phyloP scores from a whole-genome alignment of 1,284 basidiomycete species.

The Cryptococcus sp. region DNA sequence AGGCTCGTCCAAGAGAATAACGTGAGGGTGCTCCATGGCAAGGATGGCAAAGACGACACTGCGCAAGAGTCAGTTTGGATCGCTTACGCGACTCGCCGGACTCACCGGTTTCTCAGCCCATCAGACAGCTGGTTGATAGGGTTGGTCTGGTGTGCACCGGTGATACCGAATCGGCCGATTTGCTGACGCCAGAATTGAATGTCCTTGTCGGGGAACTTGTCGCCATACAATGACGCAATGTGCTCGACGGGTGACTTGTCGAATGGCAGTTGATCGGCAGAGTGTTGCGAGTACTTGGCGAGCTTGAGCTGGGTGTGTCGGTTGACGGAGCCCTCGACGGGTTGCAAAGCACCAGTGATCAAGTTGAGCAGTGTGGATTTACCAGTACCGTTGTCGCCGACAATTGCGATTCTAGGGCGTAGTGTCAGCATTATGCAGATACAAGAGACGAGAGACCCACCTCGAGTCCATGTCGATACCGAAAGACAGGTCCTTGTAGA shows the following conservation, averaged over 20 bases:
- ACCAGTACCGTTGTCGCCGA: slow-evolving; percentile 97
- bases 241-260: slow-evolving; percentile 91
- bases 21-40: slow-evolving; percentile 90
- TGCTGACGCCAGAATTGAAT: slow-evolving; percentile 84
- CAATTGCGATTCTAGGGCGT: slow-evolving; percentile 71
- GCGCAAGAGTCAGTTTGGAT: slow-evolving; percentile 4
- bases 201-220: slow-evolving; percentile 95
- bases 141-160: slow-evolving; percentile 88
- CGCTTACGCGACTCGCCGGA: slow-evolving; percentile 18
- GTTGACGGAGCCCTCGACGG: slow-evolving; percentile 79
- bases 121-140: slow-evolving; percentile 94
- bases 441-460: slow-evolving; percentile 15
- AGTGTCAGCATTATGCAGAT: not conserved
- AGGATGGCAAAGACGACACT: slow-evolving; percentile 61
- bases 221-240: slow-evolving; percentile 75
- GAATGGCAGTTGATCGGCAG: slow-evolving; percentile 96
- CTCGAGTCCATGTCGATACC: slow-evolving; percentile 75
- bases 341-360: slow-evolving; percentile 81
- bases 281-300: slow-evolving; percentile 97
- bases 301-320: slow-evolving; percentile 90
- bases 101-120: slow-evolving; percentile 86
- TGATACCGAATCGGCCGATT: slow-evolving; percentile 93
- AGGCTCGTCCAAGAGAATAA: slow-evolving; percentile 72
- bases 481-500: slow-evolving; percentile 86
- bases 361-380: slow-evolving; percentile 97